These are phyloP conservation scores for Rhodotorula sp. DNA, from an alignment of 1,284 basidiomycete genomes.

Conservation along the genomic window DNA sequence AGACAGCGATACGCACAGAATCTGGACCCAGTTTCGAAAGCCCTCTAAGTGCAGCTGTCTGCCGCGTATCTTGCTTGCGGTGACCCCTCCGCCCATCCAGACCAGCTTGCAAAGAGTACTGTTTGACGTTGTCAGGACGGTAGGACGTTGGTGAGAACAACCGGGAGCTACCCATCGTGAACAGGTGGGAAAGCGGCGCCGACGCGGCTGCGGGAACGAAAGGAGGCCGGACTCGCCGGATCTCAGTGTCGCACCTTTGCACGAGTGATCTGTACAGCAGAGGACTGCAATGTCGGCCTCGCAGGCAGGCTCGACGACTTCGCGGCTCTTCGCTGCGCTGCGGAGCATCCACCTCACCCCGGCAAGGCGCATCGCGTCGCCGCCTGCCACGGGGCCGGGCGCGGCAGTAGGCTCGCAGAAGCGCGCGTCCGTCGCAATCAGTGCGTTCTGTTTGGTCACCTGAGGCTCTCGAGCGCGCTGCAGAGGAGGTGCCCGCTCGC, in stretches of 20 bases:
- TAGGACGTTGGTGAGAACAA: no score
- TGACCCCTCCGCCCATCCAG: no score
- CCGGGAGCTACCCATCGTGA: no score
- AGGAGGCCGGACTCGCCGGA: neutral
- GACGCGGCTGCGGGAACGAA: no score
- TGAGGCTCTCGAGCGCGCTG: neutral
- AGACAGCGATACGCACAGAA: no score
- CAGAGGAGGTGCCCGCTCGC: neutral
- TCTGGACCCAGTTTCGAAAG: no score
- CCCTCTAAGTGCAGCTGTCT: no score
- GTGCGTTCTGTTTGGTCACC: constrained; percentile 15
- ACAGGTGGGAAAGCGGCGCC: no score
- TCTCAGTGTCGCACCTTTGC: neutral
- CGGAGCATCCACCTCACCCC: neutral
- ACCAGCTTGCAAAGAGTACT: no score
- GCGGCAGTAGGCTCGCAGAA: constrained; percentile 10
- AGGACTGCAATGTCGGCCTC: neutral
- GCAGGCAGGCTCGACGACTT: neutral
- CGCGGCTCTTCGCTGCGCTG: neutral
- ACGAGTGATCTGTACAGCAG: neutral
- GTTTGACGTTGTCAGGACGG: no score
- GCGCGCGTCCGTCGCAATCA: constrained; percentile 44
- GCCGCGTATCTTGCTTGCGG: no score
- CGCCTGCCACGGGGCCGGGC: constrained; percentile 16
- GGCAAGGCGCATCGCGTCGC: constrained; percentile 32